These are phyloP conservation scores for Tulasnella calospora DNA, from an alignment of 768 basidiomycete genomes.

Conservation along the genomic window DNA sequence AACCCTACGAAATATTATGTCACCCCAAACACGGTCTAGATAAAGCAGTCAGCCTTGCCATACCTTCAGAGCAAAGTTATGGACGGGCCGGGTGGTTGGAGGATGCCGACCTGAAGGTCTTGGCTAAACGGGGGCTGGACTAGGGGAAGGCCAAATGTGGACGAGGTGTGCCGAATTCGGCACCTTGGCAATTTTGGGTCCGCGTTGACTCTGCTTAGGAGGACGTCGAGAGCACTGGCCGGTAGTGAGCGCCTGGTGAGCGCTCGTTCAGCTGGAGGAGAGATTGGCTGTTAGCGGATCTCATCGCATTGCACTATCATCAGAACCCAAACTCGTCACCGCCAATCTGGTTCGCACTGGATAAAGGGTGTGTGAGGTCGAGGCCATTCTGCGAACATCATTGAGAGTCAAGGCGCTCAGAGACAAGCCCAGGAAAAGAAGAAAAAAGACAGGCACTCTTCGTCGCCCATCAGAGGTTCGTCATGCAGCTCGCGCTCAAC, in stretches of 20 bases:
- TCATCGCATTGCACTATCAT: not conserved
- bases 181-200: not conserved
- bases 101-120: not conserved
- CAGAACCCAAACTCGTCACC: not conserved
- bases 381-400: not conserved
- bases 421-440: not conserved
- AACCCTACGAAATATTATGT: not conserved
- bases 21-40: not conserved
- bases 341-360: not conserved
- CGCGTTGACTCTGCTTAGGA: not conserved
- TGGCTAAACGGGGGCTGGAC: not conserved
- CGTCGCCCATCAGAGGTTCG: not conserved
- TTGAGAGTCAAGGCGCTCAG: not conserved
- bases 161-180: not conserved
- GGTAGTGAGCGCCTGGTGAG: not conserved
- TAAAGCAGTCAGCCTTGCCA: not conserved
- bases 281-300: not conserved
- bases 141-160: not conserved
- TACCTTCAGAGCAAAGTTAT: not conserved
- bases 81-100: not conserved
- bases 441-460: not conserved
- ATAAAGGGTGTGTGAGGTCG: not conserved
- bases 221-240: not conserved
- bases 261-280: not conserved
- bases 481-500: slow-evolving; percentile 11